Evolutionary conservation across 192 early-diverging fungal genomes (phyloP).

Genomic region (Kickxella alabastrina): DNA sequence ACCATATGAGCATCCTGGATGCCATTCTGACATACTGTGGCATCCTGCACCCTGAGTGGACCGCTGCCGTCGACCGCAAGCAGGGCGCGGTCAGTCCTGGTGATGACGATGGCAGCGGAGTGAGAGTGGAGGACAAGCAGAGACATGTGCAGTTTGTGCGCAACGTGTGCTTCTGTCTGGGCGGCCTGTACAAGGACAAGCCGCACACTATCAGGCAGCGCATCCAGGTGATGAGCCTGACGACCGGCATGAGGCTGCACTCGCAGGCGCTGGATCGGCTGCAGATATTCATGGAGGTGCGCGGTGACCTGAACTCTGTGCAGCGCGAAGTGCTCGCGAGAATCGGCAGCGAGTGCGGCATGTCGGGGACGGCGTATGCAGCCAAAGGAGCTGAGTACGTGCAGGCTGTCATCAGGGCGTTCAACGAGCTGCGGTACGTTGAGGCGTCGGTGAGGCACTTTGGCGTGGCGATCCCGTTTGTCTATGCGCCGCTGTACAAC

Average conservation of each 20-base stretch:
- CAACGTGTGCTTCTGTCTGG: conserved; percentile 56
- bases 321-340: conserved; percentile 38
- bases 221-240: conserved; percentile 55
- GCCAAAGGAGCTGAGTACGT: conserved; percentile 29
- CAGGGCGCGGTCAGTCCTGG: not conserved
- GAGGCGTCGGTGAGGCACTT: conserved; percentile 36
- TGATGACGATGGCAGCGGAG: not conserved
- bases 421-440: conserved; percentile 46
- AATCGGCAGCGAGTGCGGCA: conserved; percentile 34
- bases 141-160: conserved; percentile 32
- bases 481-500: conserved; percentile 58
- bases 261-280: conserved; percentile 62
- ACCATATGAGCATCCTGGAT: conserved; percentile 71
- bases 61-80: conserved; percentile 5
- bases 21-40: conserved; percentile 69
- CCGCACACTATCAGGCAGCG: conserved; percentile 25
- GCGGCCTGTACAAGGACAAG: conserved; percentile 58
- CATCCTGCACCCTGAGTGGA: conserved; percentile 56
- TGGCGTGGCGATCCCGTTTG: conserved; percentile 42
- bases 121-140: conserved; percentile 10
- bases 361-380: conserved; percentile 18
- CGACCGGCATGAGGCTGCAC: conserved; percentile 56
- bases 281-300: conserved; percentile 58
- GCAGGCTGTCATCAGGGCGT: conserved; percentile 20
- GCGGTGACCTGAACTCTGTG: conserved; percentile 47